Percentiles rank a stretch among this genome's conserved stretches.
Conservation (phyloP, 495 filamentous ascomycete species). For the Antarctomyces pellizariae region DNA sequence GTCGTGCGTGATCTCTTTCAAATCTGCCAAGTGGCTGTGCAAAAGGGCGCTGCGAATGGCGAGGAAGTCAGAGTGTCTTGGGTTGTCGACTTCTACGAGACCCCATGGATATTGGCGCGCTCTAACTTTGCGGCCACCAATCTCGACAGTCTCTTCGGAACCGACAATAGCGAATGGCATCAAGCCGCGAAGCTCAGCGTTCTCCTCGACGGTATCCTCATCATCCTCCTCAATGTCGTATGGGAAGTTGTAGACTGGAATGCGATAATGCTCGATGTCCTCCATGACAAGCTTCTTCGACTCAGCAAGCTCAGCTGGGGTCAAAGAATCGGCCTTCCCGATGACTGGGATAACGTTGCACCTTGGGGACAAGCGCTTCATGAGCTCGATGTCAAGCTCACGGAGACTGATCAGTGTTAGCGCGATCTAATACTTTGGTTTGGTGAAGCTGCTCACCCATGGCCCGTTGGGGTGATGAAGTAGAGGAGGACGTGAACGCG, state of each 20-base stretch:
- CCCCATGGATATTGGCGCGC: constrained; percentile 98
- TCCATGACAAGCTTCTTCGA: constrained; percentile 99
- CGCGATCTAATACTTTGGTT: neutral
- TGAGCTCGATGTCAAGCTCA: constrained; percentile 95
- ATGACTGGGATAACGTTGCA: constrained; percentile 99
- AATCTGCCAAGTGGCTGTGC: constrained; percentile 88
- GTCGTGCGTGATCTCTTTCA: constrained; percentile 98
- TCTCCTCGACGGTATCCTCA: constrained; percentile 97
- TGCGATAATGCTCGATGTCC: constrained; percentile 98
- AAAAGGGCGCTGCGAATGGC: constrained; percentile 90
- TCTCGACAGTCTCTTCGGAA: constrained; percentile 84
- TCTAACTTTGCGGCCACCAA: constrained; percentile 73
- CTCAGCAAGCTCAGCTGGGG: constrained; percentile 86
- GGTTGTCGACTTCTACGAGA: constrained; percentile 96
- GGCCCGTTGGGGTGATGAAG: constrained; percentile 96
- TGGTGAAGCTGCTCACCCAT: constrained; percentile 37
- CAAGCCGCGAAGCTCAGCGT: constrained; percentile 81
- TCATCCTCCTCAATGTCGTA: constrained; percentile 99
- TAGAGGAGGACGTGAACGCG: constrained; percentile 94
- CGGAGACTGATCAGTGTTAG: constrained; percentile 38
- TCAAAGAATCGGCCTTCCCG: constrained; percentile 92
- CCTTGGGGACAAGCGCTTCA: constrained; percentile 94
- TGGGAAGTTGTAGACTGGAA: constrained; percentile 99
- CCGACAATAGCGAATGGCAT: constrained; percentile 99
- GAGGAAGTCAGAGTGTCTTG: constrained; percentile 93